Base-by-base conservation (phyloP, 805 yeast genomes). In the Yamadazyma ubonensis region DNA sequence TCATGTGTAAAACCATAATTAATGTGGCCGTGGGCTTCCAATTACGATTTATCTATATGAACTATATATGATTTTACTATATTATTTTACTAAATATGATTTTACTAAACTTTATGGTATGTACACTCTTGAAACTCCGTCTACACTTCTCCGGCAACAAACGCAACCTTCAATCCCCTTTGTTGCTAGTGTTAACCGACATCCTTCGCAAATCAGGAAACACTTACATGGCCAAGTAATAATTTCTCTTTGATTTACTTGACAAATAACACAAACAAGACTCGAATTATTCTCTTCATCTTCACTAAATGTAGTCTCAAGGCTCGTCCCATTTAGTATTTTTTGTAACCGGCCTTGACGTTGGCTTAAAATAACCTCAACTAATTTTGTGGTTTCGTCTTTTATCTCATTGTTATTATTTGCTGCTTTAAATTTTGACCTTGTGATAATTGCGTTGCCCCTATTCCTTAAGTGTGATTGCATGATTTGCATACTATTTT, bases 141-240 rank as follows among this genome's bases (percentile, higher is more conserved):
- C 80, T 2, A 90, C 95, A 19, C 73, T 73, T 21, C 80, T 65
- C 23, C 96, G 74, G 54, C 97, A 90, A 53, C 95, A 85, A 0
- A 89, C 91, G 60, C 97, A 90, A 0, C 82, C 83, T 42, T 75
- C 77, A 54, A 83, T 82, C 9, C 85, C 84, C 44, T 89, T 74
- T 23, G 81, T 64, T 6, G 86, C 87, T 38, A 90, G 68, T 12
- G 84, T 76, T 8, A 81, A 66, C 12, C 97, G 72, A 55, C 97
- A 90, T 18, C 76, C 73, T 48, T 89, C 96, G 59, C 97, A 90
- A 4, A 90, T 69, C 0, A 96, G 89, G 41, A 90, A 77, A 59
- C 97, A 90, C 51, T 79, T 77, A 57, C 97, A 90, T 0, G 97
- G 97, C 97, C 97, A 90, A 2, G 91, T 67, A 6, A 90, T 80